Conservation (phyloP, 768 basidiomycete species). For the Pleurotus tuber-regium region DNA sequence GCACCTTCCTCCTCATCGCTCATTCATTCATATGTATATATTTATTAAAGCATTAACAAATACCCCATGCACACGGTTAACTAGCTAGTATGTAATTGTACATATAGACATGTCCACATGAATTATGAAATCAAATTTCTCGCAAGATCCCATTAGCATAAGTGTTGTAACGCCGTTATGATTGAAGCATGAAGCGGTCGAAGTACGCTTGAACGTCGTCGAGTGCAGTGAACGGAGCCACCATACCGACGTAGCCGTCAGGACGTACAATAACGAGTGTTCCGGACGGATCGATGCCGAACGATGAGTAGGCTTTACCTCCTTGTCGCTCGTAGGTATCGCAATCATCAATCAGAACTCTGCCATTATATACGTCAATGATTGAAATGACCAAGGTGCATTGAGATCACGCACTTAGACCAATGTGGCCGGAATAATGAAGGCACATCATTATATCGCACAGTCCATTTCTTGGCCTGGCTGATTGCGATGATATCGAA, state of each 20-base stretch:
- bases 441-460: conserved; percentile 47
- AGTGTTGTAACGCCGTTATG: too few species aligned
- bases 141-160: too few species aligned
- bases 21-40: not conserved
- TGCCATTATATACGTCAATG: conserved; percentile 20
- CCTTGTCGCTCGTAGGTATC: conserved; percentile 42
- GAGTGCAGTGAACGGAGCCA: conserved; percentile 47
- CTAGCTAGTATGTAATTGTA: not conserved
- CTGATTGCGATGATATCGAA: conserved; percentile 45
- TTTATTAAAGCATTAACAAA: not conserved
- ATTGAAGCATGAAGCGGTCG: not conserved
- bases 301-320: conserved; percentile 54
- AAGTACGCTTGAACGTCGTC: conserved; percentile 46
- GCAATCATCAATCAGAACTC: conserved; percentile 59
- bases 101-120: not conserved
- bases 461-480: conserved; percentile 32
- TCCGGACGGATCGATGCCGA: conserved; percentile 47
- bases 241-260: conserved; percentile 62
- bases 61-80: too few species aligned
- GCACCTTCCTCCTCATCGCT: too few species aligned
- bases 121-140: not conserved
- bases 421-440: conserved; percentile 49
- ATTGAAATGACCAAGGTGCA: not conserved
- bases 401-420: conserved; percentile 45
- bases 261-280: conserved; percentile 57